A percentile compares a stretch with the other conserved stretches of the same genome.
Evolutionary conservation across 225 moss, liverwort and hornwort species (phyloP).

Genomic region (Neckera pumila): DNA sequence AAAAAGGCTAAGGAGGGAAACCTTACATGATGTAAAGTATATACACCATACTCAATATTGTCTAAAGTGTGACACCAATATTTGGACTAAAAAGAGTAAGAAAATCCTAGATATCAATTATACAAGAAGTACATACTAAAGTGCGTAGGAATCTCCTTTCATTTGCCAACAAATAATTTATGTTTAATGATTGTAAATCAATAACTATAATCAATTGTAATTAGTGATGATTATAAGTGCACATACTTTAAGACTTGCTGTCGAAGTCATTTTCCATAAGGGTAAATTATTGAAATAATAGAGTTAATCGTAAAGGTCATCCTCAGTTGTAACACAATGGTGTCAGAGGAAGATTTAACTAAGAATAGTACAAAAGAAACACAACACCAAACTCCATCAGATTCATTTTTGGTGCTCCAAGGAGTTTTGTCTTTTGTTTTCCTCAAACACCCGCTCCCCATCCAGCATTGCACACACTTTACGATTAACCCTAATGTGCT

Average conservation of each 20-base stretch:
- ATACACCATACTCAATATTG: background rate
- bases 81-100: background rate
- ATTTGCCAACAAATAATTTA: background rate
- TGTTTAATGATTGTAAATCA: background rate
- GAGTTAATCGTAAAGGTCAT: too few relatives aligned
- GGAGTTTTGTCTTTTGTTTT: too few relatives aligned
- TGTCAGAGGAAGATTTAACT: too few relatives aligned
- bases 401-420: too few relatives aligned
- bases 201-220: background rate
- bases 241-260: accelerated
- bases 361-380: too few relatives aligned
- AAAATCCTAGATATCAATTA: background rate
- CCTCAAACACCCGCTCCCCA: too few relatives aligned
- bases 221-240: background rate
- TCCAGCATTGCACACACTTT: too few relatives aligned
- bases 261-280: accelerated
- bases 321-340: too few relatives aligned
- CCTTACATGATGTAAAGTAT: background rate
- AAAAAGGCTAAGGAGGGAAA: background rate
- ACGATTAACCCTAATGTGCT: background rate
- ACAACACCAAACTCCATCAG: too few relatives aligned
- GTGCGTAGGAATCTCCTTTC: accelerated
- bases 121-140: background rate
- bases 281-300: background rate
- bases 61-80: accelerated